Evolutionary conservation across 2,329 filamentous ascomycete genomes (phyloP).

Genomic region (Xylariomycetidae sp.): DNA sequence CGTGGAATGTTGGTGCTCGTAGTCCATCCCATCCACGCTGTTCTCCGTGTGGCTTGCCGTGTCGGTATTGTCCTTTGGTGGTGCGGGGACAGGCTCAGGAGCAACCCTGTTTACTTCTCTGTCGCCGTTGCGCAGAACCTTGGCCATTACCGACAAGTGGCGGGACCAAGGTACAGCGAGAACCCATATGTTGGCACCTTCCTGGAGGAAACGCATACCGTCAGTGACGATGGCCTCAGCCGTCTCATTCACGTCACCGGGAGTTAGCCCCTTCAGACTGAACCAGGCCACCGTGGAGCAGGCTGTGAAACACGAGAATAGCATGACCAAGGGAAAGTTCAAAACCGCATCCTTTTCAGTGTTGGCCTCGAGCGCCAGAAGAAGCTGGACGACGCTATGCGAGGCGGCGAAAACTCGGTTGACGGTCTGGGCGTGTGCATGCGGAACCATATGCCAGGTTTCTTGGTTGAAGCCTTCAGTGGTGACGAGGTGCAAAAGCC

Average conservation of each 20-base stretch:
- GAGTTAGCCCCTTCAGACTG: slow-evolving; percentile 57
- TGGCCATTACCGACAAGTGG: slow-evolving; percentile 57
- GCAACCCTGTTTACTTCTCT: slow-evolving; percentile 27
- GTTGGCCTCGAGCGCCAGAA: slow-evolving; percentile 51
- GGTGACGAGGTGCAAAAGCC: slow-evolving; percentile 54
- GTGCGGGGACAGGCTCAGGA: slow-evolving; percentile 19
- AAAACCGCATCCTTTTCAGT: slow-evolving; percentile 54
- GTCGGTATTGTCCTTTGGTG: slow-evolving; percentile 50
- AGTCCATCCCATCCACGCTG: slow-evolving; percentile 54
- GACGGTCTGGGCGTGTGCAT: slow-evolving; percentile 46
- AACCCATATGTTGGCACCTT: slow-evolving; percentile 56
- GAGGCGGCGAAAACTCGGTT: slow-evolving; percentile 55
- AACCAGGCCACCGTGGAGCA: slow-evolving; percentile 58
- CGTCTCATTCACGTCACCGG: slow-evolving; percentile 51
- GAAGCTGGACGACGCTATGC: slow-evolving; percentile 52
- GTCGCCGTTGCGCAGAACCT: slow-evolving; percentile 53
- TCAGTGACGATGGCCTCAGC: slow-evolving; percentile 54
- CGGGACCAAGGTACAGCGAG: slow-evolving; percentile 56
- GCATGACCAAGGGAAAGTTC: slow-evolving; percentile 61
- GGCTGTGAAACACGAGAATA: slow-evolving; percentile 58
- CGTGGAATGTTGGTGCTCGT: slow-evolving; percentile 40
- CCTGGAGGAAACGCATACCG: slow-evolving; percentile 54
- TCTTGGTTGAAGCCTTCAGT: slow-evolving; percentile 48
- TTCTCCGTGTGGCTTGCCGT: slow-evolving; percentile 50
- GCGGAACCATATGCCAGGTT: slow-evolving; percentile 46